These are phyloP conservation scores for Inonotus obliquus DNA, from an alignment of 1,284 basidiomycete genomes.

Conservation along the genomic window DNA sequence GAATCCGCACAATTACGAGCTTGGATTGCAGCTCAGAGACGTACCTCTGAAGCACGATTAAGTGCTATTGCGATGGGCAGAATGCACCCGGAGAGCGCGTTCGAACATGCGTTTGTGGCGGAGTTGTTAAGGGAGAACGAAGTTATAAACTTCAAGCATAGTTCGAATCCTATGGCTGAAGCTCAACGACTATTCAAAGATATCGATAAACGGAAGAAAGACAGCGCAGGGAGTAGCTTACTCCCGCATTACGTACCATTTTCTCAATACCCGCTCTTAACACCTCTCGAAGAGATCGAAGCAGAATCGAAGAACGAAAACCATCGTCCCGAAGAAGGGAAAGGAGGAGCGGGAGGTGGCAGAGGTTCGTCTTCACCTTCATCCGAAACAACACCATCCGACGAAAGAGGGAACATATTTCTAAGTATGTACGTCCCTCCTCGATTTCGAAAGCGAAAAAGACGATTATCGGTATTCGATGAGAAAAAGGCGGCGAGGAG, in stretches of 20 bases:
- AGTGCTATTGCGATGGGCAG: neutral
- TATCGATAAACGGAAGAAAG: neutral
- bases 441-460: neutral
- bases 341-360: neutral
- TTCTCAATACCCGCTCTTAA: neutral
- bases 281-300: constrained; percentile 5
- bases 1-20: constrained; percentile 5
- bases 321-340: neutral
- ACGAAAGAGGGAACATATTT: neutral
- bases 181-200: constrained; percentile 1
- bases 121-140: constrained; percentile 6
- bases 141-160: neutral
- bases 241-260: constrained; percentile 6
- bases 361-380: neutral
- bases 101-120: constrained; percentile 9
- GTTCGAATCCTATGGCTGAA: constrained; percentile 2
- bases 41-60: neutral
- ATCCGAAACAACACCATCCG: neutral
- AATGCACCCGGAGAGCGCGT: neutral
- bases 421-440: neutral
- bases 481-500: constrained; percentile 9
- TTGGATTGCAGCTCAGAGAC: constrained; percentile 2
- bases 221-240: neutral
- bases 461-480: constrained; percentile 2
- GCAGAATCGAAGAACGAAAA: neutral